A percentile compares a stretch with the other conserved stretches of the same genome.
These are phyloP conservation scores for Flaveria robusta DNA, from an alignment of 129 eudicot genomes.

Conservation along the genomic window DNA sequence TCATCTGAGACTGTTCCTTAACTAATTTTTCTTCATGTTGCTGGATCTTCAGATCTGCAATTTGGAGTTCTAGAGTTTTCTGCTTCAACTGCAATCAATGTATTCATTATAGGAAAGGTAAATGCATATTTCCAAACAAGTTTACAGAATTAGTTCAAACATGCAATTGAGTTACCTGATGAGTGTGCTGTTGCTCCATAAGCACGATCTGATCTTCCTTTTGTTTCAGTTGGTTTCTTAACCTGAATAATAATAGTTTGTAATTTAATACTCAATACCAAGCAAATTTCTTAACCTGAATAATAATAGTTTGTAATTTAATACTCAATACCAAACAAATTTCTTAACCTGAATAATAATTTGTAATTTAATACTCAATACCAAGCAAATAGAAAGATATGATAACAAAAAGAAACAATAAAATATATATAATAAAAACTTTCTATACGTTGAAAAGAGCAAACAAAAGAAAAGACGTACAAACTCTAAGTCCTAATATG, in stretches of 20 bases:
- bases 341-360: conserved; percentile 66
- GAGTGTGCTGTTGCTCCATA: conserved; percentile 72
- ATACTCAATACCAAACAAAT: too few species aligned
- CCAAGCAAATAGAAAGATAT: conserved; percentile 6
- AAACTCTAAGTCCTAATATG: not conserved
- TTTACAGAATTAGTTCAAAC: not conserved
- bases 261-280: conserved; percentile 18
- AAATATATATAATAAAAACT: not conserved
- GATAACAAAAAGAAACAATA: not conserved
- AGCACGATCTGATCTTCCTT: conserved; percentile 81
- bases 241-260: conserved; percentile 48
- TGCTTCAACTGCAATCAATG: conserved; percentile 77
- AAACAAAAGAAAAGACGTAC: not conserved
- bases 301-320: conserved; percentile 11
- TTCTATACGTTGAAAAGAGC: not conserved
- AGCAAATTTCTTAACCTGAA: conserved; percentile 76
- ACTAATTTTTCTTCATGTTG: conserved; percentile 79
- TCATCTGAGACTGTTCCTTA: conserved; percentile 85
- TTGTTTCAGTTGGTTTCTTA: conserved; percentile 75
- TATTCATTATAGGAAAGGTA: not conserved
- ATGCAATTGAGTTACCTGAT: conserved; percentile 53
- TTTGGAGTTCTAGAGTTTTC: conserved; percentile 83
- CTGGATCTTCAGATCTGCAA: conserved; percentile 85
- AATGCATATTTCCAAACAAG: conserved; percentile 11
- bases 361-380: conserved; percentile 17